Evolutionary conservation across 192 early-diverging fungal species (phyloP).

Genomic region (Coemansia sp.): DNA sequence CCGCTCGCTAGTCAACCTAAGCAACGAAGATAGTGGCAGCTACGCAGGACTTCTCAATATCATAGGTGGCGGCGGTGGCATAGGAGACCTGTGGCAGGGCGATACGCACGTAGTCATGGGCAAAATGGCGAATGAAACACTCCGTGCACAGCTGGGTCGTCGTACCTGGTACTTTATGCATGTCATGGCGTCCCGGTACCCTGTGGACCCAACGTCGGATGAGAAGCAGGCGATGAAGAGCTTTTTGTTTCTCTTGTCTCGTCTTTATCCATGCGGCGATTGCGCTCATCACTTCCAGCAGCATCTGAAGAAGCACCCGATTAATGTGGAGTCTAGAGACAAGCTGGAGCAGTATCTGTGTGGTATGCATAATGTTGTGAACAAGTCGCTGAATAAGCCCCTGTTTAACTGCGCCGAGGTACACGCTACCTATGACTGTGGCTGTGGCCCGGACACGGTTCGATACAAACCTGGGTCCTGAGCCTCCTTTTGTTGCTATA

Average conservation of each 20-base stretch:
- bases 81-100: slow-evolving; percentile 30
- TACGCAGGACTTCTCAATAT: slow-evolving; percentile 28
- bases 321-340: slow-evolving; percentile 68
- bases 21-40: slow-evolving; percentile 12
- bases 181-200: slow-evolving; percentile 88
- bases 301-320: slow-evolving; percentile 74
- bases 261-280: slow-evolving; percentile 96
- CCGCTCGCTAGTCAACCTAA: slow-evolving; percentile 35
- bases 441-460: slow-evolving; percentile 62
- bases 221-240: slow-evolving; percentile 74
- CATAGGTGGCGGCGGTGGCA: slow-evolving; percentile 12
- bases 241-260: slow-evolving; percentile 78
- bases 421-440: slow-evolving; percentile 80
- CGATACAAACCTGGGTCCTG: slow-evolving; percentile 34
- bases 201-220: slow-evolving; percentile 68
- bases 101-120: slow-evolving; percentile 63
- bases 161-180: slow-evolving; percentile 91
- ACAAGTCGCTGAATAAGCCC: slow-evolving; percentile 75
- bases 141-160: slow-evolving; percentile 79
- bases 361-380: slow-evolving; percentile 88
- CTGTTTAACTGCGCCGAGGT: slow-evolving; percentile 78
- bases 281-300: slow-evolving; percentile 88
- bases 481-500: not conserved
- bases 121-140: slow-evolving; percentile 71
- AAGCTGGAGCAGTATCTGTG: slow-evolving; percentile 86